Base-by-base conservation (phyloP, 768 basidiomycete species). In the Mycena leptocephala region DNA sequence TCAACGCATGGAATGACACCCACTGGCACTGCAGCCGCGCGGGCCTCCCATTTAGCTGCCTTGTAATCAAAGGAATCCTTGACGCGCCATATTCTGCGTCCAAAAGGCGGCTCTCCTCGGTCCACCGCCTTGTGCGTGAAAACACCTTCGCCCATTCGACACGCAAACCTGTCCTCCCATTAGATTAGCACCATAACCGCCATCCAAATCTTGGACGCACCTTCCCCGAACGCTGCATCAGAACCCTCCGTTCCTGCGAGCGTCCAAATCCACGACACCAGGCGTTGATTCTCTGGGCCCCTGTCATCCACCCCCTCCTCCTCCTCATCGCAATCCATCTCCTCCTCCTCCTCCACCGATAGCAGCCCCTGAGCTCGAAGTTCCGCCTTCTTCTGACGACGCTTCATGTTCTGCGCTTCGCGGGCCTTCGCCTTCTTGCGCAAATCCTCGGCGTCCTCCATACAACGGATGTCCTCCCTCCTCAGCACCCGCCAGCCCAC, bases 61-160 rank as follows among this genome's bases (percentile, higher is more conserved):
- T 73, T 43, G 43, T 39, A 74, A 22, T 67, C 74, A 22, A 75
- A 72, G 18, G 72, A 78, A 0, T 46, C 22, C 0, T 65, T 9
- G 9, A 72, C 28, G 5, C 61, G 37, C 5, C 3, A 18, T 58
- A 53, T 55, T 79, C 78, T 14, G 62, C 77, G 13, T 59, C 33
- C 58, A 78, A 70, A 16, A 78, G 41, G 3, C 18, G 2, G 0
- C 69, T 63, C 56, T 79, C 76, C 35, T 79, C 78, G 0, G 24
- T 41, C 78, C 78, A 79, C 3, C 56, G 61, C 5, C 59, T 37
- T 0, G 24, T 16, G 3, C 55, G 53, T 3, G 63, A 62, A 10
- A 20, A 68, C 1, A 39, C 72, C 35, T 77, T 73, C 18, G 59
- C 63, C 67, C 70, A 79, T 28, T 79, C 76, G 22, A 79, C 68